Percentiles rank a stretch among this genome's conserved stretches.
Conservation (phyloP, 257 asterid genomes). For the Solanum infundibuliforme region DNA sequence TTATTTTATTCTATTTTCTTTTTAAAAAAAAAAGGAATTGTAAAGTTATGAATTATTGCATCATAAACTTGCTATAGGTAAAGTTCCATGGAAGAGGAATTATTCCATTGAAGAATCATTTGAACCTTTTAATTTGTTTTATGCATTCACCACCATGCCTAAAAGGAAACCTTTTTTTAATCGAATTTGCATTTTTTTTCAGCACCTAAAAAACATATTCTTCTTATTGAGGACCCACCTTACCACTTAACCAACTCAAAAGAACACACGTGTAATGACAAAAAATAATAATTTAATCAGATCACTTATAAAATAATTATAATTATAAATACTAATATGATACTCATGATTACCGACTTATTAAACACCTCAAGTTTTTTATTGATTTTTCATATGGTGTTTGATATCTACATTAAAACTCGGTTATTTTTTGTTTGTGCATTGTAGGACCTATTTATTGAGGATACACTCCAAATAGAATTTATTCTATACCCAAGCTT, state of each 20-base stretch:
- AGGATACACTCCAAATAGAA: neutral
- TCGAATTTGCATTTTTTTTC: constrained; percentile 27
- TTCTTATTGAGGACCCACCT: constrained; percentile 6
- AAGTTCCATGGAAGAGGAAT: constrained; percentile 4
- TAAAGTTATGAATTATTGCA: neutral
- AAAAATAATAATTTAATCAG: neutral
- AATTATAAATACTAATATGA: neutral
- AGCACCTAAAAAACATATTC: neutral
- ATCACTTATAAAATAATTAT: neutral
- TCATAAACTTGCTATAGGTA: neutral
- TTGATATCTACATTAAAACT: rapidly evolving
- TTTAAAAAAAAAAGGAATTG: neutral
- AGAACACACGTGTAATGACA: constrained; percentile 4
- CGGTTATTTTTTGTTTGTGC: rapidly evolving
- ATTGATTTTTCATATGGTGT: neutral
- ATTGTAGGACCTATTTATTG: neutral
- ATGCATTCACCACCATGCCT: constrained; percentile 26
- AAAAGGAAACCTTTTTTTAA: neutral
- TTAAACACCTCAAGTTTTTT: neutral
- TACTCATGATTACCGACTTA: neutral
- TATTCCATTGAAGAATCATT: constrained; percentile 19
- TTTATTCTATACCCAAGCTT: neutral
- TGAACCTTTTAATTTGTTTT: constrained; percentile 3
- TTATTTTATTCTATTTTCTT: neutral
- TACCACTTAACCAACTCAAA: constrained; percentile 18